Percentiles rank a stretch among this genome's conserved stretches.
These are phyloP conservation scores for Apocynum venetum DNA, from an alignment of 257 asterid species.

Conservation along the genomic window DNA sequence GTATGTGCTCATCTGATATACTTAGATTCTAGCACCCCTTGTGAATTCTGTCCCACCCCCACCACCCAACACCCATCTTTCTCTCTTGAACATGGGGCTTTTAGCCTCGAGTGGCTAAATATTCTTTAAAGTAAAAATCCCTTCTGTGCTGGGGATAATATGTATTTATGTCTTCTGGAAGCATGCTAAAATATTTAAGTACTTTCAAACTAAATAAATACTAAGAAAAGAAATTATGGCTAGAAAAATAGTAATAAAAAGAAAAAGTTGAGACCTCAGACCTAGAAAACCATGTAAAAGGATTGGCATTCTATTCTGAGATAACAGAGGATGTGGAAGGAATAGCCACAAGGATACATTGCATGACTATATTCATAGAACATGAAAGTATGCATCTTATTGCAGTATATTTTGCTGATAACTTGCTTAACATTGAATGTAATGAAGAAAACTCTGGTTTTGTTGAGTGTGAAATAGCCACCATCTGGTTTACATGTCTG, in stretches of 20 bases:
- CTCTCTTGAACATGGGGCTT: not conserved
- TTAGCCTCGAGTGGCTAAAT: not conserved
- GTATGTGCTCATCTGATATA: not conserved
- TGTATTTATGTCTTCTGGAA: not conserved
- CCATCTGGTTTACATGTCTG: not conserved
- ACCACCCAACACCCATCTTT: not conserved
- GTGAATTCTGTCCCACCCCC: not conserved
- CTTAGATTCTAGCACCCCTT: not conserved
- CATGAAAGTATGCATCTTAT: not conserved
- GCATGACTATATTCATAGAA: not conserved
- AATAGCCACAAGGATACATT: not conserved
- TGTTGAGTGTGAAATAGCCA: not conserved
- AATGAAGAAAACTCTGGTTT: not conserved
- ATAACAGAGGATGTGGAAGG: not conserved
- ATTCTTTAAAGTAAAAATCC: not conserved
- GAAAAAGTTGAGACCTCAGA: no score
- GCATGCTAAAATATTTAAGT: not conserved
- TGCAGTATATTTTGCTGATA: not conserved
- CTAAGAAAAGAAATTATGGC: not conserved
- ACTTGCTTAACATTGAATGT: not conserved
- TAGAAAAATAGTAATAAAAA: no score
- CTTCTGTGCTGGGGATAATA: no score
- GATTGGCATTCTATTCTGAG: not conserved
- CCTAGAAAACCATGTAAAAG: no score
- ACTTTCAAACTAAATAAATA: not conserved